Base-by-base conservation (phyloP, 345 rosid genomes). In the Odontarrhena argentea region DNA sequence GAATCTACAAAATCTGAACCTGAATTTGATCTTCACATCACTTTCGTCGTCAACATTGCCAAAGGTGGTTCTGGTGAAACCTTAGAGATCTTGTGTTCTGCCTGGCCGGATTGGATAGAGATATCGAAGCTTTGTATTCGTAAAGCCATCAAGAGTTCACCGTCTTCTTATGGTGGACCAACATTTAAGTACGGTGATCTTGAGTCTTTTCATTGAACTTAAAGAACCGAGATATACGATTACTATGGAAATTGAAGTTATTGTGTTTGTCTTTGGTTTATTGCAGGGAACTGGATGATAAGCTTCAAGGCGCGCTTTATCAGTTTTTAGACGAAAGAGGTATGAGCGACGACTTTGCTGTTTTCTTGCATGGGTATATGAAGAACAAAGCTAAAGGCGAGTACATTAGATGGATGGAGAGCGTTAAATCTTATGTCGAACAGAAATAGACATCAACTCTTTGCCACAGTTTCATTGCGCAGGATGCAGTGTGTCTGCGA, bases 211-310 rank as follows among this genome's bases (percentile, higher is more conserved):
- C 14, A 41, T 65, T 3, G 50, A 51, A 13, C 11, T 12, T 41
- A 0, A 11, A 46, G 22, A 55, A 8, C 18, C 43, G 7, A 18
- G 45, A 41, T 63, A 8, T 49, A 51, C 7, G 51, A 40, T 53
- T 63, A 46, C 28, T 56, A 12, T 18, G 67, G 38, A 63, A 43
- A 58, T 40, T 64, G 11, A 32, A 56, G 46, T 56, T 5, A 26
- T 44, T 49, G 38, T 40, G 46, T 75, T 51, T 75, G 68, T 40
- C 8, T 64, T 45, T 62, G 57, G 68, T 63, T 18, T 51, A 74
- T 45, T 67, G 18, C 86, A 93, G 98, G 86, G 97, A 88, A 32
- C 35, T 93, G 78, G 98, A 93, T 22, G 95, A 86, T 24, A 79
- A 83, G 28, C 79, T 93, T 58, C 97, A 90, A 74, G 79, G 78